phyloP scores from a whole-genome alignment of 352 stramenopile species.

The Elongisporangium anandrum region DNA sequence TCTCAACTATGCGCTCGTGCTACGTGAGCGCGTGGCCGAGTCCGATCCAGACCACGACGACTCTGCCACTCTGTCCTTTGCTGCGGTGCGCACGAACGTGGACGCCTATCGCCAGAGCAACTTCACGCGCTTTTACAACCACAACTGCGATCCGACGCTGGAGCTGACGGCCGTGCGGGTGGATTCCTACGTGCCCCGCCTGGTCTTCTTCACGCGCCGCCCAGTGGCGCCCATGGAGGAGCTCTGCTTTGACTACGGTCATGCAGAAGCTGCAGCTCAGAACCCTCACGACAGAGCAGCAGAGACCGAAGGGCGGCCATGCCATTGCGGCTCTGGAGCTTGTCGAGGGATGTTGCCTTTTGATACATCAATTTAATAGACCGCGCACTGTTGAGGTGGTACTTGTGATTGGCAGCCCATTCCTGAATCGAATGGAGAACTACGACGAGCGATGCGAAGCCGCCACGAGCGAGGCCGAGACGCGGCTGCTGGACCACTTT shows the following conservation, averaged over 20 bases:
- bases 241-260: conserved; percentile 64
- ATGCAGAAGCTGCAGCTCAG: neutral
- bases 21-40: conserved; percentile 35
- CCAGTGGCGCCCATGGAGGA: conserved; percentile 30
- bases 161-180: conserved; percentile 46
- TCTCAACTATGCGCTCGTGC: conserved; percentile 52
- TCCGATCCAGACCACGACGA: neutral
- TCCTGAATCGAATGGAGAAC: conserved; percentile 11
- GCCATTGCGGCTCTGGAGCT: conserved; percentile 17
- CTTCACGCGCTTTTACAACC: conserved; percentile 72
- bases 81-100: conserved; percentile 52
- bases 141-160: conserved; percentile 54
- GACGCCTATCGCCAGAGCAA: conserved; percentile 41
- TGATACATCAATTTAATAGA: conserved; percentile 20
- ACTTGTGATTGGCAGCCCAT: neutral
- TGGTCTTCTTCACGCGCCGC: conserved; percentile 47
- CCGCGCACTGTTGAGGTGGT: neutral
- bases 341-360: conserved; percentile 36
- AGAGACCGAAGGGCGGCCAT: conserved; percentile 4
- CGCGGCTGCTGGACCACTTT: conserved; percentile 68
- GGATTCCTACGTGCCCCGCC: conserved; percentile 49
- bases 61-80: conserved; percentile 4
- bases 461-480: conserved; percentile 54
- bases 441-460: conserved; percentile 69
- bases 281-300: neutral